phyloP scores from a whole-genome alignment of 139 green algal species.

The Closterium sp. region DNA sequence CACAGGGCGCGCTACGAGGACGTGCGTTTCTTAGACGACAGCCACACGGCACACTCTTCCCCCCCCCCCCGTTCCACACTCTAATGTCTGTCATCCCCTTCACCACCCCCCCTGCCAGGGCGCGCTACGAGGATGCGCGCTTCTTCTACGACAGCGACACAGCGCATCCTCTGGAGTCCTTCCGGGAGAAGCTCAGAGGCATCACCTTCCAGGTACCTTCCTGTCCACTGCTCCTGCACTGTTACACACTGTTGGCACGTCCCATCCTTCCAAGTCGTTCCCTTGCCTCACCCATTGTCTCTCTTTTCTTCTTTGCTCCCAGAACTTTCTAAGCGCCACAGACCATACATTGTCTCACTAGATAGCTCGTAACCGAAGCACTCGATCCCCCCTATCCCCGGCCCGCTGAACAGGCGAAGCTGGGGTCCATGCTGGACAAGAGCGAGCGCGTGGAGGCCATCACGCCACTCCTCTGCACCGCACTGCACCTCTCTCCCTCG shows the following conservation, averaged over 20 bases:
- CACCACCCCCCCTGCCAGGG: slow-evolving; percentile 28
- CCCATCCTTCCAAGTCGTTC: no score
- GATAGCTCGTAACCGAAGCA: no score
- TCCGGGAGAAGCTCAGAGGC: slow-evolving; percentile 56
- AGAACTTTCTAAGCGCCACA: no score
- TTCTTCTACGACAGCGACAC: slow-evolving; percentile 96
- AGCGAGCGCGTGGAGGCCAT: slow-evolving; percentile 66
- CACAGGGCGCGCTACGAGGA: slow-evolving; percentile 89
- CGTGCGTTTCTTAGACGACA: slow-evolving; percentile 93
- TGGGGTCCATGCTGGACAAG: slow-evolving; percentile 92
- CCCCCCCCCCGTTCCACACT: no score
- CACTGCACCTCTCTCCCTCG: background rate
- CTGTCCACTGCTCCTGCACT: no score
- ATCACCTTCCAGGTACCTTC: slow-evolving; percentile 55
- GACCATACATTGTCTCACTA: no score
- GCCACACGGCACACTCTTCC: slow-evolving; percentile 56
- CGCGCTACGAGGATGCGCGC: slow-evolving; percentile 92
- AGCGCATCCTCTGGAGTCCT: slow-evolving; percentile 68
- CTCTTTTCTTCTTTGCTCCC: no score
- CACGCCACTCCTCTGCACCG: no score
- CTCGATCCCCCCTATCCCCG: no score
- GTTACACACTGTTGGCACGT: no score
- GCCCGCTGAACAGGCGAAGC: slow-evolving; percentile 87
- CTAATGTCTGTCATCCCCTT: no score
- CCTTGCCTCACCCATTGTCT: no score